phyloP scores from a whole-genome alignment of 768 basidiomycete genomes.

The Russula brevipes region DNA sequence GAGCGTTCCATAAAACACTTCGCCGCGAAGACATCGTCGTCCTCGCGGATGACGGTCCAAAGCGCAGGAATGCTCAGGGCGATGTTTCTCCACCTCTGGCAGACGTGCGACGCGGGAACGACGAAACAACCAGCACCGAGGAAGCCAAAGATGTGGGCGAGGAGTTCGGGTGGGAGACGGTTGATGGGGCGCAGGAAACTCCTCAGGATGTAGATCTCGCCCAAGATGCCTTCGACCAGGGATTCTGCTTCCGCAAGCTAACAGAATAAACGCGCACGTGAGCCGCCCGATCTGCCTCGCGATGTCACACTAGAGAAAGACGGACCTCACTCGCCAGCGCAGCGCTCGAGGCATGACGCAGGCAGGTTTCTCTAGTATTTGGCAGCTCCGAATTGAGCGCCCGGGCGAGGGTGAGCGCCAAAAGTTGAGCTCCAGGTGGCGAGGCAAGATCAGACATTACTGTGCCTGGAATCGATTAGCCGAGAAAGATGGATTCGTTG shows the following conservation, averaged over 20 bases:
- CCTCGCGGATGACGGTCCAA: slow-evolving; percentile 15
- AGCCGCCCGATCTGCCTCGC: no score
- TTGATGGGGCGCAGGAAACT: slow-evolving; percentile 4
- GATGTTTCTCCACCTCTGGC: slow-evolving; percentile 8
- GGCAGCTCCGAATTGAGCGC: background rate
- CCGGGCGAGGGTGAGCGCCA: slow-evolving; percentile 8
- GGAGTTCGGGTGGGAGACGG: slow-evolving; percentile 15
- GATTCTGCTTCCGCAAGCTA: slow-evolving; percentile 11
- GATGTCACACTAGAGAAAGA: background rate
- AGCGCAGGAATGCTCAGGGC: background rate
- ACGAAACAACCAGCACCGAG: slow-evolving; percentile 4
- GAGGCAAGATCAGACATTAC: background rate
- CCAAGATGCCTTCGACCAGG: background rate
- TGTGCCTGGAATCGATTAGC: background rate
- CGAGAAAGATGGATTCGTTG: background rate
- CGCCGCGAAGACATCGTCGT: background rate
- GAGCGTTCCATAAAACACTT: slow-evolving; percentile 5
- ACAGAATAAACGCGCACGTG: background rate
- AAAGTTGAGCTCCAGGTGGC: background rate
- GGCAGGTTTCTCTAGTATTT: slow-evolving; percentile 1
- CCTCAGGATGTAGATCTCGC: background rate
- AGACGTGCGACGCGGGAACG: slow-evolving; percentile 12
- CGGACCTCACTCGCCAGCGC: slow-evolving; percentile 10
- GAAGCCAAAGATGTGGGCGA: slow-evolving; percentile 11
- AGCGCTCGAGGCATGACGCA: background rate